Conservation (phyloP, 805 yeast species). For the Dipodascus geniculatus region DNA sequence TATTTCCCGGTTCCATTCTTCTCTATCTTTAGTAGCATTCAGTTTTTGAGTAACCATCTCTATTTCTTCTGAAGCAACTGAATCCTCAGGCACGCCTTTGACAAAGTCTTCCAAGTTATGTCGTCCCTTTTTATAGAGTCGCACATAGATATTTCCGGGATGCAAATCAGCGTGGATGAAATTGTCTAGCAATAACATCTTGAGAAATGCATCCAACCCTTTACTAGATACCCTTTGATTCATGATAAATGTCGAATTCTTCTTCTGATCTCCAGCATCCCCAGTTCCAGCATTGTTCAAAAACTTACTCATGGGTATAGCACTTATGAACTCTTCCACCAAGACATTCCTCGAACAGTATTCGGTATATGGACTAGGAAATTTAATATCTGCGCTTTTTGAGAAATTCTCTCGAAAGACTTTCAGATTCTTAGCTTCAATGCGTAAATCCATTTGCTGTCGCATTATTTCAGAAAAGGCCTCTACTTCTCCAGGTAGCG, state of each 20-base stretch:
- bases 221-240: constrained; percentile 32
- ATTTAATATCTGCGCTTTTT: constrained; percentile 47
- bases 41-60: constrained; percentile 16
- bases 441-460: constrained; percentile 76
- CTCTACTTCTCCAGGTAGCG: constrained; percentile 86
- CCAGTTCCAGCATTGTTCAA: constrained; percentile 29
- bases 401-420: constrained; percentile 62
- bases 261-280: constrained; percentile 30
- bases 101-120: constrained; percentile 25
- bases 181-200: constrained; percentile 86
- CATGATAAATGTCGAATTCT: constrained; percentile 33
- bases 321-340: constrained; percentile 78
- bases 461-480: constrained; percentile 81
- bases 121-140: constrained; percentile 43
- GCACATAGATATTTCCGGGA: constrained; percentile 85
- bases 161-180: constrained; percentile 95
- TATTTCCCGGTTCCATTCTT: constrained; percentile 38
- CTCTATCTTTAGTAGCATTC: constrained; percentile 17
- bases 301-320: constrained; percentile 68
- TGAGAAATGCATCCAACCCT: constrained; percentile 80
- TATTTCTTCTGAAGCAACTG: constrained; percentile 17
- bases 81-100: constrained; percentile 1
- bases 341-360: constrained; percentile 60
- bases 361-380: constrained; percentile 64
- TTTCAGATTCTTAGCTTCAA: constrained; percentile 73